phyloP scores from a whole-genome alignment of 495 filamentous ascomycete genomes.

The Aspergillus sparsus region DNA sequence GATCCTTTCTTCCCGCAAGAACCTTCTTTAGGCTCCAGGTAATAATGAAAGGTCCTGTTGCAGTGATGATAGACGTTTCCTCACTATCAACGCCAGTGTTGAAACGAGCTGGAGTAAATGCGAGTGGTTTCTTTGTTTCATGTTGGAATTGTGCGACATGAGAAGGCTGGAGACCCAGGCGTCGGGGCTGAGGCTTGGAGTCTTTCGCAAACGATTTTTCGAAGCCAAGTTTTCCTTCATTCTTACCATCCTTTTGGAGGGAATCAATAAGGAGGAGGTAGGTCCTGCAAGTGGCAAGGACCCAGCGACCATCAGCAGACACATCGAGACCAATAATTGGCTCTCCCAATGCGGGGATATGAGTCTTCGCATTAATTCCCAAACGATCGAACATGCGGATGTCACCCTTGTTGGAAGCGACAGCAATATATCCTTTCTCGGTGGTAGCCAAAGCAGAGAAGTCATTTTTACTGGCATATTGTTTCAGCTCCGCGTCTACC shows the following conservation, averaged over 20 bases:
- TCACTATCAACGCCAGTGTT: conserved; percentile 80
- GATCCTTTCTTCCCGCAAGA: conserved; percentile 72
- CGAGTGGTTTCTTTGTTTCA: conserved; percentile 81
- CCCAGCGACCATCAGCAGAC: conserved; percentile 91
- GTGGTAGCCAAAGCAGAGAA: conserved; percentile 94
- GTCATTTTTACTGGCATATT: conserved; percentile 94
- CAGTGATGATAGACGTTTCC: conserved; percentile 92
- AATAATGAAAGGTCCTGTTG: conserved; percentile 96
- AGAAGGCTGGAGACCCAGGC: conserved; percentile 79
- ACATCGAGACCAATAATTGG: conserved; percentile 94
- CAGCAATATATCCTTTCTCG: conserved; percentile 92
- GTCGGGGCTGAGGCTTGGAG: conserved; percentile 87
- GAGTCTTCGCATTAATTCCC: conserved; percentile 96
- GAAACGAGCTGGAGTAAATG: conserved; percentile 90
- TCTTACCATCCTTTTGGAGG: conserved; percentile 88
- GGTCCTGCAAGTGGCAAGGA: conserved; percentile 90
- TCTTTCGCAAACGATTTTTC: conserved; percentile 92
- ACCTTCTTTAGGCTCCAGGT: conserved; percentile 96
- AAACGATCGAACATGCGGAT: conserved; percentile 95
- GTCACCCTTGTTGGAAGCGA: conserved; percentile 96
- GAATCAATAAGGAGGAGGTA: conserved; percentile 93
- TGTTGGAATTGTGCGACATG: conserved; percentile 97
- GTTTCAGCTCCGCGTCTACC: conserved; percentile 88
- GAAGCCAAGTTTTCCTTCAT: conserved; percentile 96
- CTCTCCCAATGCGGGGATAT: conserved; percentile 93